A percentile compares a stretch with the other conserved stretches of the same genome.
These are phyloP conservation scores for Cucumis hystrix DNA, from an alignment of 306 rosid species.

Conservation along the genomic window DNA sequence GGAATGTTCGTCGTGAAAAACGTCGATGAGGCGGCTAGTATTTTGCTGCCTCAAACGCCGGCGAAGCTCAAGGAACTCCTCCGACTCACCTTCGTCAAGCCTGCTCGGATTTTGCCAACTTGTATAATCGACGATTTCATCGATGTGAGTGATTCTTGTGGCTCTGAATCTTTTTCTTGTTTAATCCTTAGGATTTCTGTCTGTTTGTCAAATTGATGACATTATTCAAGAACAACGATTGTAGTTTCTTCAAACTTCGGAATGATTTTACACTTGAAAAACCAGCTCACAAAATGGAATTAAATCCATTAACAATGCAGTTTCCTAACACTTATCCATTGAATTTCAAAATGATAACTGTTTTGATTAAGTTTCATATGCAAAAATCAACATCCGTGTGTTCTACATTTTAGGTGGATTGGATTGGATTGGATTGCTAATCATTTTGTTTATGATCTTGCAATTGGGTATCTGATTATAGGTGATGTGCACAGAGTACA, in stretches of 20 bases:
- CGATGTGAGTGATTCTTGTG: conserved; percentile 7
- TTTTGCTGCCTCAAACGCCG: conserved; percentile 63
- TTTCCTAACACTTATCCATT: not conserved
- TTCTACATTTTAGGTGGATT: not conserved
- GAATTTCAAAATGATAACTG: not conserved
- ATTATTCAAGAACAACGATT: not conserved
- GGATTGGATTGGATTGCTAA: not conserved
- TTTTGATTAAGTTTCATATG: not conserved
- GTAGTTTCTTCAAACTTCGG: not conserved
- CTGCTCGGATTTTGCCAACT: conserved; percentile 37
- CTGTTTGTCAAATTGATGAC: not conserved
- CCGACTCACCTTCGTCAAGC: conserved; percentile 43
- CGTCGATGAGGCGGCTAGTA: conserved; percentile 47
- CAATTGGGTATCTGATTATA: conserved; percentile 15
- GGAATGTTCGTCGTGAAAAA: conserved; percentile 42
- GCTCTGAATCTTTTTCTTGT: not conserved
- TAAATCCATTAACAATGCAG: not conserved
- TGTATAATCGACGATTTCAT: conserved; percentile 56
- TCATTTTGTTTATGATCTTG: not conserved
- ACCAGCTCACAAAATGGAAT: not conserved
- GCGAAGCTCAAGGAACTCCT: conserved; percentile 47
- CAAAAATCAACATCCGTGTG: not conserved
- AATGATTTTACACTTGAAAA: not conserved
- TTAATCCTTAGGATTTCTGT: not conserved
- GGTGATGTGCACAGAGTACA: conserved; percentile 64